phyloP scores from a whole-genome alignment of 2,329 filamentous ascomycete genomes.

The Berkeleyomyces rouxiae region DNA sequence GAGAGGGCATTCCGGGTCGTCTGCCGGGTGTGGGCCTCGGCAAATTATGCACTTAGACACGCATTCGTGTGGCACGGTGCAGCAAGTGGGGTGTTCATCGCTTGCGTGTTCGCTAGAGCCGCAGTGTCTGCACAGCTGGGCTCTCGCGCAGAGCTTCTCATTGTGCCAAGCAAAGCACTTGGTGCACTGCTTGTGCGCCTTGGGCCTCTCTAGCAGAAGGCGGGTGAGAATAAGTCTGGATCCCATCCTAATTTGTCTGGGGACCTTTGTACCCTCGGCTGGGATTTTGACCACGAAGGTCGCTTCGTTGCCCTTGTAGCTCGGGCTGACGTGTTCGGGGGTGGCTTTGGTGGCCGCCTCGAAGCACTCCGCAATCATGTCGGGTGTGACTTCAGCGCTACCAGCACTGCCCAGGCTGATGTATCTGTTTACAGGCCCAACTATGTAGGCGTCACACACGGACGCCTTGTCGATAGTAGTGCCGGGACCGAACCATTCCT shows the following conservation, averaged over 20 bases:
- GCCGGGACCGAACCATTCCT: not conserved
- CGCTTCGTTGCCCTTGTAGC: not conserved
- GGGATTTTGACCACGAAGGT: not conserved
- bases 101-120: not conserved
- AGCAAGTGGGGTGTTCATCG: not conserved
- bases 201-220: not conserved
- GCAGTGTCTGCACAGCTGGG: not conserved
- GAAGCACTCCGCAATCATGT: not conserved
- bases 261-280: not conserved
- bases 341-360: not conserved
- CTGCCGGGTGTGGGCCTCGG: not conserved
- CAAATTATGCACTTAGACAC: not conserved
- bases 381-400: not conserved
- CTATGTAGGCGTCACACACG: not conserved
- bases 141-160: not conserved
- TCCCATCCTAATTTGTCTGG: not conserved
- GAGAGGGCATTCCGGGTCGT: not conserved
- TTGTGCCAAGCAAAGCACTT: not conserved
- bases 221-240: not conserved
- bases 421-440: not conserved
- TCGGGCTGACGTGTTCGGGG: not conserved
- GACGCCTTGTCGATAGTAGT: not conserved
- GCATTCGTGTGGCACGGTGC: not conserved
- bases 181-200: not conserved
- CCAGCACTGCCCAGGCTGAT: not conserved